Base-by-base conservation (phyloP, 768 basidiomycete genomes). In the Suillus plorans region DNA sequence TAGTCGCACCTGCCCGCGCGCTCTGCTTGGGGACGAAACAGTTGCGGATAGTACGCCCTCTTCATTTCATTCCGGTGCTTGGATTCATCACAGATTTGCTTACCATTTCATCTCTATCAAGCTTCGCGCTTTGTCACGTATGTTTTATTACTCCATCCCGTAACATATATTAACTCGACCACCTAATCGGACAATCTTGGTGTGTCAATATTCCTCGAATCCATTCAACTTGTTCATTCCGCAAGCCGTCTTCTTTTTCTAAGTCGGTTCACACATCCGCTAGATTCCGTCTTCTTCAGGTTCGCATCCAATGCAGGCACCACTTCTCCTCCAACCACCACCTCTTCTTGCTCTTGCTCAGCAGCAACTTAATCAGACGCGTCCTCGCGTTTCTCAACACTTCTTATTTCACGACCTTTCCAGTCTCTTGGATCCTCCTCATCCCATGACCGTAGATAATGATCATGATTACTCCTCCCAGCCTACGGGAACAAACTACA, bases 391-490 rank as follows among this genome's bases (percentile, higher is more conserved):
- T 8, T 31, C 67, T 14, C 57, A 41, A 18, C 59, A 60, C 45
- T 42, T 66, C 62, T 69, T 67, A 69, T 71, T 75, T 67, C 31
- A 71, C 65, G 68, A 74, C 63, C 66, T 73, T n/a, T 63, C 71
- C 42, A 68, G 64, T 31, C 68, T 75, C 42, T 67, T 73, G 8
- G 63, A 72, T 36, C 41, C 68, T 60, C 71, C 77, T 13, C 76
- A 72, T 2, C 67, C 74, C 20, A 71, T 70, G 66, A 74, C 74
- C 61, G 69, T 79, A 72, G 81, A 81, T 72, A 77, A 80, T 68
- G 72, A 78, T 61, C 68, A 56, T 4, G 55, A 64, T 18, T 57
- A 72, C 61, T 70, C 73, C 28, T 76, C 78, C 59, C 75, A 73
- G 37, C 79, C 81, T 47, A 77, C 81, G 52, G 78, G 74, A 63